Base-by-base conservation (phyloP, 148 eudicot species). In the Rhododendron griersonianum region DNA sequence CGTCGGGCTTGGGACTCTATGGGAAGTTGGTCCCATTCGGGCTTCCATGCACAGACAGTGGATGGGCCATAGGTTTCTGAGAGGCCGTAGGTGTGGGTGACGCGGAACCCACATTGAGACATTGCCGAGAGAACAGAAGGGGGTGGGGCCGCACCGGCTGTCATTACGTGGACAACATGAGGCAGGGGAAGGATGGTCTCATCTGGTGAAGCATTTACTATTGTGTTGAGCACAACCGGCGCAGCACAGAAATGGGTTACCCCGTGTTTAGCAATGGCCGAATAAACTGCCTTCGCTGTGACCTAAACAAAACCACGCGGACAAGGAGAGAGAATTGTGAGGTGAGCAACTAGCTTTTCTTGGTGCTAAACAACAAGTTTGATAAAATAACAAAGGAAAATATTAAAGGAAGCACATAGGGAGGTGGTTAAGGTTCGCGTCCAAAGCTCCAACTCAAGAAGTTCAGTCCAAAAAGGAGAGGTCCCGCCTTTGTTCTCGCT, bases 241-340 rank as follows among this genome's bases (percentile, higher is more conserved):
- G 99, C 99, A 23, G 99, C 99, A 88, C 99, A 95, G 87, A 96
- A 96, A 89, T 96, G 95, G 39, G 99, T 94, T 81, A 94, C 99
- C 23, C 94, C 92, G 28, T 93, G 84, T 19, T 92, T 83, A 51
- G 95, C 94, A 84, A 96, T 95, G 65, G 98, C 95, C 57, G 91
- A 92, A 89, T 95, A 96, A 45, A 96, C 91, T 74, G 86, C 95
- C 87, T 93, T 96, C 0, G 98, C 94, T 14, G 95, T 86, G 73
- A 96, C 98, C 99, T 96, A 85, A 10, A 86, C 25, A 78, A 28
- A 81, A 81, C 65, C 33, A 28, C 53, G 23, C 30, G 1, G 9
- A 11, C 45, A 59, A 30, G 33, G 15, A 41, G 78, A 50, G 57
- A 50, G 53, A 55, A 79, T 81, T 41, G 39, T 25, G 45, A 57